phyloP scores from a whole-genome alignment of 495 filamentous ascomycete species.

The Aspergillus leporis region DNA sequence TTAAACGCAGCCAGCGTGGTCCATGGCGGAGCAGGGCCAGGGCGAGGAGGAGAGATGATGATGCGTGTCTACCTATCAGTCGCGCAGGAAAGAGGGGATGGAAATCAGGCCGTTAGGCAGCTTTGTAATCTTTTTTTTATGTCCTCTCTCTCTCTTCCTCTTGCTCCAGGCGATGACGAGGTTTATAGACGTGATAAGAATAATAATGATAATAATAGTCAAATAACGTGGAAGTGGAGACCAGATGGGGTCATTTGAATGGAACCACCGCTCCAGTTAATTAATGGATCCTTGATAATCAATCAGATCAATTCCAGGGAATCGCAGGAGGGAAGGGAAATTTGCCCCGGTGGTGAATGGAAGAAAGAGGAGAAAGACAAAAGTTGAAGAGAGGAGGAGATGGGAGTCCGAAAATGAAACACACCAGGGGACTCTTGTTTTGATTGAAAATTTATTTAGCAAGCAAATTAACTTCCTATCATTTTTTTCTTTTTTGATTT shows the following conservation, averaged over 20 bases:
- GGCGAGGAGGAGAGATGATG: no score
- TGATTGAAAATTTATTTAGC: neutral
- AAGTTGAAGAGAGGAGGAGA: constrained; percentile 1
- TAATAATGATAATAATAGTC: neutral
- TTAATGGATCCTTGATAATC: no score
- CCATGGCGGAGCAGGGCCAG: constrained; percentile 20
- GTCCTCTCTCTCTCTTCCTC: no score
- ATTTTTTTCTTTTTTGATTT: neutral
- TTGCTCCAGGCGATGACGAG: constrained; percentile 8
- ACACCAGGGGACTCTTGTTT: neutral
- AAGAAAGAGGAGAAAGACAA: constrained; percentile 7
- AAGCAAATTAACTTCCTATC: neutral
- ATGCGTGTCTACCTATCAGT: constrained; percentile 7
- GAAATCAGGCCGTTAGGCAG: neutral
- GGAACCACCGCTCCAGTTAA: neutral
- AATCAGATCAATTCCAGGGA: neutral
- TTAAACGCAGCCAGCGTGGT: constrained; percentile 26
- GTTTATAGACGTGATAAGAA: constrained; percentile 5
- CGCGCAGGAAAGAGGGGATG: constrained; percentile 4
- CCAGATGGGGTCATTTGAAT: neutral
- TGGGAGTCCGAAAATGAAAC: neutral
- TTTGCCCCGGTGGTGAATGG: neutral
- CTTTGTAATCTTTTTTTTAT: no score
- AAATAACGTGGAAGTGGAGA: neutral
- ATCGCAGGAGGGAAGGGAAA: neutral